Evolutionary conservation across 2,329 filamentous ascomycete genomes (phyloP), one percentile per base, ranked within the genome.

Genomic region (Stemphylium lycopersici): DNA sequence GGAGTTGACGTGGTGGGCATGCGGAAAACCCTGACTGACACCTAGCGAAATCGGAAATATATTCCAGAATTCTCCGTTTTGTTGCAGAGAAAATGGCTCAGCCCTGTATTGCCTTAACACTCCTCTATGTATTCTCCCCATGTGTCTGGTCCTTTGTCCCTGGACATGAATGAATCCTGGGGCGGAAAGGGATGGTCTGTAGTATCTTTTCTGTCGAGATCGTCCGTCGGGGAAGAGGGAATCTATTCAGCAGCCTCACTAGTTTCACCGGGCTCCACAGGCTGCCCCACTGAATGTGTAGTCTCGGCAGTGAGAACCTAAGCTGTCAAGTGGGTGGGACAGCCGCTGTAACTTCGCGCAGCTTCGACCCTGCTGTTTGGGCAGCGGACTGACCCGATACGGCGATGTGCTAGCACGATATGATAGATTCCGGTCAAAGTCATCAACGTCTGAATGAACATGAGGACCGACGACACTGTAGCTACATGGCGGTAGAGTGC

Each of bases 31-130:
- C 32, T 52, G 41, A 52, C 37, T 29, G 42, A 16, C 42, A 29
- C 29, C 32, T 38, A 47, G 42, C 39, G 41, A 45, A 42, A 4
- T 46, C 39, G 39, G 52, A 34, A 37, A 42, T 32, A 52, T 41
- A 24, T 18, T 44, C 7, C 24, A 24, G 41, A 46, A 55, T 55
- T 52, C 31, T 47, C 52, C 52, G 47, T 40, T 37, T n/a, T 31
- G 33, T 20, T 11, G 15, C 33, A 20, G 31, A 16, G 11, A n/a
- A 24, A 24, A 20, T 16, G 16, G n/a, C 18, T 8, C n/a, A 16
- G 18, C 7, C 22, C 18, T 33, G 40, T 8, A 20, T 16, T 20
- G 4, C 4, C n/a, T 26, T n/a, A 12, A 16, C 2, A 18, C 13
- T 7, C 6, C 15, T 6, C 13, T n/a, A 16, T 22, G 8, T n/a